Evolutionary conservation across 2,329 filamentous ascomycete genomes (phyloP).

Genomic region (Alternaria sp.): DNA sequence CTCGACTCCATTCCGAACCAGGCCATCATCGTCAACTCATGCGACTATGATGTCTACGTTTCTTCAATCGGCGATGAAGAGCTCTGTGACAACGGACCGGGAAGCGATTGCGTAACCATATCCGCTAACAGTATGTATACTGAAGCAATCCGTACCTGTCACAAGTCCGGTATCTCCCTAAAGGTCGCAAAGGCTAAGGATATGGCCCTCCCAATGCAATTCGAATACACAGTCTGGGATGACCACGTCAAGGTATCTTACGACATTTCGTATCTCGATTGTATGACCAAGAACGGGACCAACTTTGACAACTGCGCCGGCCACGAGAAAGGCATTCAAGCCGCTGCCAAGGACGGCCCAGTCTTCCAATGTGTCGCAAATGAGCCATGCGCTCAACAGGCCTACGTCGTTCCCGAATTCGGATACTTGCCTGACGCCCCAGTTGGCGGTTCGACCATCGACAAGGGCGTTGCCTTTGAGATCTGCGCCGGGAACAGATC

Average conservation of each 20-base stretch:
- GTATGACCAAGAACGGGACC: constrained; percentile 13
- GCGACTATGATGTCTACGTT: constrained; percentile 24
- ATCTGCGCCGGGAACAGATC: constrained; percentile 16
- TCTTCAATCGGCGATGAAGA: constrained; percentile 14
- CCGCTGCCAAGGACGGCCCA: constrained; percentile 5
- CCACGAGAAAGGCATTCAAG: constrained; percentile 23
- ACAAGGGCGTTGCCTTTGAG: constrained; percentile 20
- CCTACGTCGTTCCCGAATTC: constrained; percentile 19
- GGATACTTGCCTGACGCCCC: constrained; percentile 14
- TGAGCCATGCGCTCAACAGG: constrained; percentile 12
- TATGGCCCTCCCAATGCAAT: constrained; percentile 12
- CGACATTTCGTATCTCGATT: constrained; percentile 24
- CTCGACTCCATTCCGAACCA: constrained; percentile 6
- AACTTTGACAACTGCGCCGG: constrained; percentile 16
- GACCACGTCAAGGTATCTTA: constrained; percentile 14
- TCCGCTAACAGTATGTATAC: constrained; percentile 9
- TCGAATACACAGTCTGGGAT: constrained; percentile 21
- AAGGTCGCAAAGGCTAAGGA: constrained; percentile 10
- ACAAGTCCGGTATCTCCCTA: constrained; percentile 13
- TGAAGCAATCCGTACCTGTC: constrained; percentile 12
- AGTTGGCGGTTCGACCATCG: constrained; percentile 13
- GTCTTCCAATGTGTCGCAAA: constrained; percentile 10
- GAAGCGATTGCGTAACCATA: background rate
- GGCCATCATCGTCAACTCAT: constrained; percentile 25
- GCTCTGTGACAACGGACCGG: background rate